Base-by-base conservation (phyloP, 257 asterid genomes). In the Scutellaria galericulata region DNA sequence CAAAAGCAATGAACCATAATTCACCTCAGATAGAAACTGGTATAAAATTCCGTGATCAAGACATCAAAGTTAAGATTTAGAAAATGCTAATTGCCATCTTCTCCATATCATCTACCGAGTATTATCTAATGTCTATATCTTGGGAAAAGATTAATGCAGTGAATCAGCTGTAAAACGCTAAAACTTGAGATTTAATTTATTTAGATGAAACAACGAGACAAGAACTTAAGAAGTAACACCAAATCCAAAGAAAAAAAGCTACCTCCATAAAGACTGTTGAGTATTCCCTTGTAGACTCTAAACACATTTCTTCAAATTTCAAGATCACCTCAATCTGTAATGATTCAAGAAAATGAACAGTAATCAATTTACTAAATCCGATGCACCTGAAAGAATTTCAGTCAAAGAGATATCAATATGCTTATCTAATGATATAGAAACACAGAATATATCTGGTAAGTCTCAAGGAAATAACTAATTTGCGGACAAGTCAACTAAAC, bases 301-400 rank as follows among this genome's bases (percentile, higher is more conserved):
- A 78, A 83, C 99, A 94, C 86, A 91, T 83, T 81, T 91, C 99
- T 81, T 94, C 99, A 64, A 94, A 88, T 83, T 91, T 91, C 86
- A 91, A 46, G 64, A 91, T 94, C 87, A 94, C 97, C 79, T 94
- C 98, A 68, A 94, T 91, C 99, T 94, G 96, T 50, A 44, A 69
- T 44, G 69, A 64, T 57, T 64, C 69, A 53, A 70, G 64, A 78
- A 80, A 46, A 53, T 55, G 57, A 71, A 66, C 13, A 67, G 24
- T 22, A 64, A 64, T 51, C 46, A 66, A 42, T 45, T 13, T 15
- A 41, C 53, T 31, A 31, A 48, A 51, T 55, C 45, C 10, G 65
- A n/a, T 11, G 40, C 54, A 40, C 66, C 48, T 6, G 20, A 45
- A 27, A 56, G 7, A 50, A 14, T 67, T 56, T 57, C 66, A 14